These are phyloP conservation scores for Lasiodiplodia hormozganensis DNA, from an alignment of 2,329 filamentous ascomycete species.

Conservation along the genomic window DNA sequence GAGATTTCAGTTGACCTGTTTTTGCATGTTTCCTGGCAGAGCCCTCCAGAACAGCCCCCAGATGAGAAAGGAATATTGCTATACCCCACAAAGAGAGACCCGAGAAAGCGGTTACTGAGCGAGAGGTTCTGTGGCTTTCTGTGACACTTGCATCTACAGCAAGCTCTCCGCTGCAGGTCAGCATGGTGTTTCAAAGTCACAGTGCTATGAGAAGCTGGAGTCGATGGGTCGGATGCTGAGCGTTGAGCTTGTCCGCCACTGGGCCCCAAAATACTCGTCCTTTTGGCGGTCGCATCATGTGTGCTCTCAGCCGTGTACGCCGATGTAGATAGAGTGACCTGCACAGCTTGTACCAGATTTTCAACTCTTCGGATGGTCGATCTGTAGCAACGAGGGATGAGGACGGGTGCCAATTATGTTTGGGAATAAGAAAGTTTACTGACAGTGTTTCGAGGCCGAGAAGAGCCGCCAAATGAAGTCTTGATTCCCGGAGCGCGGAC, in stretches of 20 bases:
- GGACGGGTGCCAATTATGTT: background rate
- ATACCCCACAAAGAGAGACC: conserved; percentile 10
- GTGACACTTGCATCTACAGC: conserved; percentile 12
- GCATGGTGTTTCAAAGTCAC: background rate
- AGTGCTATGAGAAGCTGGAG: background rate
- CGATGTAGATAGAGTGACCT: background rate
- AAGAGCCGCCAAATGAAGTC: background rate
- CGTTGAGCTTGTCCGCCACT: background rate
- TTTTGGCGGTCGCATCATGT: background rate
- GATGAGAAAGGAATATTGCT: background rate
- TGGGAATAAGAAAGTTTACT: background rate
- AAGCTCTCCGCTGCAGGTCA: background rate
- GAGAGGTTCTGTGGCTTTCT: background rate
- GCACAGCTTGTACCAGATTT: background rate
- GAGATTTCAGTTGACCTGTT: background rate
- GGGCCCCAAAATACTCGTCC: background rate
- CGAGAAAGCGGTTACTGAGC: background rate
- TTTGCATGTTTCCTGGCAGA: background rate
- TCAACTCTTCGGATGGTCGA: background rate
- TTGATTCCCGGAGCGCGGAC: background rate
- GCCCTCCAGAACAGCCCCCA: background rate
- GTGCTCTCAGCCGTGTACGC: background rate
- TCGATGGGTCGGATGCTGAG: background rate
- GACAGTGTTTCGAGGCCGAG: background rate
- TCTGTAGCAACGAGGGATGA: background rate